phyloP scores from a whole-genome alignment of 2,329 filamentous ascomycete genomes.

The Apiospora saccharicola region DNA sequence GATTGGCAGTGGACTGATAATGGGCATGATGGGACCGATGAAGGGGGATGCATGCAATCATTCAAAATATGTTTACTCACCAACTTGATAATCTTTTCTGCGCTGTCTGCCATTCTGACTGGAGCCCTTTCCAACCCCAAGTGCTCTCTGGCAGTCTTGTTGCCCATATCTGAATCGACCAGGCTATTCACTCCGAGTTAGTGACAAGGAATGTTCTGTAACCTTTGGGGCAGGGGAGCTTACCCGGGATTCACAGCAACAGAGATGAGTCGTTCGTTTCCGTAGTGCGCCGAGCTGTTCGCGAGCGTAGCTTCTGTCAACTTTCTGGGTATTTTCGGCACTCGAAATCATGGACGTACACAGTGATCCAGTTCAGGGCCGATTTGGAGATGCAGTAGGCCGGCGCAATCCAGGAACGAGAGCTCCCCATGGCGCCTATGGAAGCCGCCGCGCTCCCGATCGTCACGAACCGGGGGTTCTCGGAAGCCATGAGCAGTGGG shows the following conservation, averaged over 20 bases:
- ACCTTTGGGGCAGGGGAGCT: not conserved
- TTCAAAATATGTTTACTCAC: too few species aligned
- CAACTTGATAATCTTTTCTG: not conserved
- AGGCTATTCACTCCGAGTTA: not conserved
- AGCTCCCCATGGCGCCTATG: conserved; percentile 26
- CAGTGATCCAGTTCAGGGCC: conserved; percentile 5
- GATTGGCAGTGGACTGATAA: too few species aligned
- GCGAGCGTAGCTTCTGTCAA: too few species aligned
- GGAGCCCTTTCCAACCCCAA: not conserved
- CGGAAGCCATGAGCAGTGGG: conserved; percentile 27
- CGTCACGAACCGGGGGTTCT: conserved; percentile 28
- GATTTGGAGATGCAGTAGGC: conserved; percentile 27
- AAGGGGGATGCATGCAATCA: too few species aligned
- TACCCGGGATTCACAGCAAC: conserved; percentile 16
- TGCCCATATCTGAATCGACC: not conserved
- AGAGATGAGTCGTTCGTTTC: not conserved
- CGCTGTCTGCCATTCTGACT: not conserved
- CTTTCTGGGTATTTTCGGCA: too few species aligned
- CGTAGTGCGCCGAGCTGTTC: not conserved
- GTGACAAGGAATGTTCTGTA: not conserved
- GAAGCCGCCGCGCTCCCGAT: conserved; percentile 29
- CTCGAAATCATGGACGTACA: too few species aligned
- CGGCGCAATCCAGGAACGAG: conserved; percentile 26
- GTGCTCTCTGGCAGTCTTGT: not conserved
- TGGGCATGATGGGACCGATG: too few species aligned